Conservation (phyloP, 2,329 filamentous ascomycete species). For the Tolypocladium tropicale region DNA sequence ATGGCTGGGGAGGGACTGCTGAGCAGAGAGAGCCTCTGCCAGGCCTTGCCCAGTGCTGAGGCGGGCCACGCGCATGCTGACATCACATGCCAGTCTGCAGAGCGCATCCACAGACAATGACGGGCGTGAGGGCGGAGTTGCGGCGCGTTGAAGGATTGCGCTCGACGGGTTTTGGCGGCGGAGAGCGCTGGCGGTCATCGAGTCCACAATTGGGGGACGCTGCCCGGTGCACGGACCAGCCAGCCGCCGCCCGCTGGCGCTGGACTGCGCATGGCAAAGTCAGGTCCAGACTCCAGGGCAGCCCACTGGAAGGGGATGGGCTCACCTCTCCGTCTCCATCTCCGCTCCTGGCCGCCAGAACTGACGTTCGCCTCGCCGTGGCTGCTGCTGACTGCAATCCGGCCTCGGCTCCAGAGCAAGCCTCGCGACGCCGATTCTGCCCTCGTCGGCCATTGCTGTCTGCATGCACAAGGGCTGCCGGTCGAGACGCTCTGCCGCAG, state of each 20-base stretch:
- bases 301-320: constrained; percentile 1
- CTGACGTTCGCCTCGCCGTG: background rate
- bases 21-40: constrained; percentile 11
- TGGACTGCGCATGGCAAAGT: background rate
- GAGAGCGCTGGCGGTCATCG: background rate
- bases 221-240: constrained; percentile 4
- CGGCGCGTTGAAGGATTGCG: background rate
- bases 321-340: background rate
- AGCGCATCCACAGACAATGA: constrained; percentile 1
- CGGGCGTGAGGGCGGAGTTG: background rate
- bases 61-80: constrained; percentile 15
- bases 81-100: constrained; percentile 17
- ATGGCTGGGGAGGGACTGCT: constrained; percentile 6
- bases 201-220: background rate
- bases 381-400: background rate
- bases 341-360: background rate
- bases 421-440: background rate
- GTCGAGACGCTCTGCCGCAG: background rate
- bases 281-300: background rate
- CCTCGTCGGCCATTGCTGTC: background rate
- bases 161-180: background rate
- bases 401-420: background rate
- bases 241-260: background rate
- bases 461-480: background rate
- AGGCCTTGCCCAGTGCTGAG: constrained; percentile 14